Percentiles rank a stretch among this genome's conserved stretches.
These are phyloP conservation scores for Grigorovia yakushimaensis DNA, from an alignment of 805 yeast species.

Conservation along the genomic window DNA sequence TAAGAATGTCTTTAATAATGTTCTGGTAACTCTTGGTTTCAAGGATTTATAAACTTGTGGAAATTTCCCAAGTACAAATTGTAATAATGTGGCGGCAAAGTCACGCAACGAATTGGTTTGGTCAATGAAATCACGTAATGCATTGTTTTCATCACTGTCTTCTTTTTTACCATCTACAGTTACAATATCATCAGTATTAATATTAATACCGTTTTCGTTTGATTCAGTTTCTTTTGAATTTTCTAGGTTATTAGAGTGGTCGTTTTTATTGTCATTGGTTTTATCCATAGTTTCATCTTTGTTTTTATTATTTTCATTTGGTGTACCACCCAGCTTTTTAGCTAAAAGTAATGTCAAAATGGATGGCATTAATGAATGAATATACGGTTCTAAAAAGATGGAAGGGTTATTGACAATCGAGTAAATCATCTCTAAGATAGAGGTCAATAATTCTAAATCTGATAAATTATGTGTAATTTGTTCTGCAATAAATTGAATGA, in stretches of 20 bases:
- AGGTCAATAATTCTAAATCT: slow-evolving; percentile 56
- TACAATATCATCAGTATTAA: background rate
- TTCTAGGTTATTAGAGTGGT: slow-evolving; percentile 1
- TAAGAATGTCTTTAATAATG: slow-evolving; percentile 80
- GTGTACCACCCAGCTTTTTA: slow-evolving; percentile 62
- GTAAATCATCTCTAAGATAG: slow-evolving; percentile 82
- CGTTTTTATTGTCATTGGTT: background rate
- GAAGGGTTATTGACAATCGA: slow-evolving; percentile 77
- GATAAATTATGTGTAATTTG: slow-evolving; percentile 82
- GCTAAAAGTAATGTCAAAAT: slow-evolving; percentile 82
- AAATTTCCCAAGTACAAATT: slow-evolving; percentile 66
- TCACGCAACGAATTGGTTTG: slow-evolving; percentile 60
- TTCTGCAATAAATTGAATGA: slow-evolving; percentile 92
- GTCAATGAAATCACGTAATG: slow-evolving; percentile 27
- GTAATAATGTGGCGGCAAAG: slow-evolving; percentile 74
- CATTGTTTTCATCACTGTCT: background rate
- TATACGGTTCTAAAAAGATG: slow-evolving; percentile 86
- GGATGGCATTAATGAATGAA: slow-evolving; percentile 96
- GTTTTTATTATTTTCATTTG: slow-evolving; percentile 17
- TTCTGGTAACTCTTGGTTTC: slow-evolving; percentile 88
- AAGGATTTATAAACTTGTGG: slow-evolving; percentile 82
- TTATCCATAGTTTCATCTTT: slow-evolving; percentile 23
- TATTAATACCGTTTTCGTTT: background rate
- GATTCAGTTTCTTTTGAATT: no score
- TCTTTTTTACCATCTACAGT: background rate